Conservation (phyloP, 2,329 filamentous ascomycete species). For the Alternaria consortialis region DNA sequence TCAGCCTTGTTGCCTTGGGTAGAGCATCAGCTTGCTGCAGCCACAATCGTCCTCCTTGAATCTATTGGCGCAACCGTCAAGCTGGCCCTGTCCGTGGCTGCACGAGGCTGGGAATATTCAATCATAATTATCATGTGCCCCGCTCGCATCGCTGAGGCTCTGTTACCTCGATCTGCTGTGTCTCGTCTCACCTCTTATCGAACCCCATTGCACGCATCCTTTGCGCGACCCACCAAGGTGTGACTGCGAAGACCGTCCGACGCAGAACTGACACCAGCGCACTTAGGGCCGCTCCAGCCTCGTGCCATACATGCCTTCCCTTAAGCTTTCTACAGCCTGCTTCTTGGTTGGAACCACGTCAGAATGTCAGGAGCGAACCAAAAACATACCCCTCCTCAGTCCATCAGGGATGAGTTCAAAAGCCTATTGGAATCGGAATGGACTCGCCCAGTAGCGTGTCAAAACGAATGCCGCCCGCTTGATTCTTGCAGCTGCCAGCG, state of each 20-base stretch:
- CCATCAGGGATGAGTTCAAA: not conserved
- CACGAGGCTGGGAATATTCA: not conserved
- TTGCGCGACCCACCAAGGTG: not conserved
- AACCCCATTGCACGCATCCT: not conserved
- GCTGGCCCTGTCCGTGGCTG: not conserved
- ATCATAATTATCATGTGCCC: not conserved
- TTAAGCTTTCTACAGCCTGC: constrained; percentile 10
- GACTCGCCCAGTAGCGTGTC: not conserved
- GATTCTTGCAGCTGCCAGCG: constrained; percentile 14
- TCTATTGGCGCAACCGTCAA: constrained; percentile 8
- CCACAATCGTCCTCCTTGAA: constrained; percentile 8
- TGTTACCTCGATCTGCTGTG: not conserved
- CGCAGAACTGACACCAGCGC: not conserved
- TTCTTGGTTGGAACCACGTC: constrained; percentile 13
- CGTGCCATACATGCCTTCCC: not conserved
- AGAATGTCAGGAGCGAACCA: not conserved
- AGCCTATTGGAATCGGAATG: not conserved
- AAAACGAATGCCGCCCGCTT: constrained; percentile 1
- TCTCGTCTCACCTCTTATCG: not conserved
- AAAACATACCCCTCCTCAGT: not conserved
- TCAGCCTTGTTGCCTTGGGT: constrained; percentile 15
- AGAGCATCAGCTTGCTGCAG: constrained; percentile 17
- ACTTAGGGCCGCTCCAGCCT: not conserved
- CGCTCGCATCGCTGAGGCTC: not conserved
- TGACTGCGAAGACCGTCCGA: too few relatives aligned